Percentiles rank a stretch among this genome's conserved stretches.
phyloP scores from a whole-genome alignment of 495 filamentous ascomycete species.

The Lasiosphaeria ovina region DNA sequence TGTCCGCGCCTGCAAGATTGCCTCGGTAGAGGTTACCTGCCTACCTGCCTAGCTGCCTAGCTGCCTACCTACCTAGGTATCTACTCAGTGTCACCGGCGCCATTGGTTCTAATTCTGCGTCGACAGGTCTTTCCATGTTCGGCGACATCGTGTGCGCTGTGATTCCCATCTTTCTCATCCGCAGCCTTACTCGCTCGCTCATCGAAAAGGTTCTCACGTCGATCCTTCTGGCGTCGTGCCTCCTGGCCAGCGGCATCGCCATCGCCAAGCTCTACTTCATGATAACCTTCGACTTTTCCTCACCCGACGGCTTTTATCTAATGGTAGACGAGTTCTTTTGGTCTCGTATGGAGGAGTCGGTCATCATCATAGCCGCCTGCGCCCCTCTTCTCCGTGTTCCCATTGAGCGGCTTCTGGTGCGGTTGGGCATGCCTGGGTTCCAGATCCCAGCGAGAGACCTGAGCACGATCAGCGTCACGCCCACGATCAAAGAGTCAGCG shows the following conservation, averaged over 20 bases:
- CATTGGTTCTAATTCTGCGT: too few species aligned
- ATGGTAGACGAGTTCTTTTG: slow-evolving; percentile 11
- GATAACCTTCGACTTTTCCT: slow-evolving; percentile 7
- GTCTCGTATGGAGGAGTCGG: slow-evolving; percentile 4
- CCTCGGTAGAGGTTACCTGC: too few species aligned
- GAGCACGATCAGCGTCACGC: neutral
- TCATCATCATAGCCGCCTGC: slow-evolving; percentile 7
- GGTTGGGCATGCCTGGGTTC: slow-evolving; percentile 2
- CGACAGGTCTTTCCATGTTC: slow-evolving; percentile 3
- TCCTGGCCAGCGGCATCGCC: slow-evolving; percentile 2
- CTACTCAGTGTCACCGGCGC: too few species aligned
- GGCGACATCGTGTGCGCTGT: slow-evolving; percentile 6
- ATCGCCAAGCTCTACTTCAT: slow-evolving; percentile 8
- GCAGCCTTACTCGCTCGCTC: slow-evolving; percentile 4
- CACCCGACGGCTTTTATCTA: neutral
- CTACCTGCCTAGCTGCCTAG: too few species aligned
- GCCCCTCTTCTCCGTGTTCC: slow-evolving; percentile 1
- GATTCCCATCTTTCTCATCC: slow-evolving; percentile 4
- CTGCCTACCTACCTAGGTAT: too few species aligned
- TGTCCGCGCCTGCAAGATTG: neutral
- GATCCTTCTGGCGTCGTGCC: slow-evolving; percentile 4
- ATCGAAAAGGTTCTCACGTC: slow-evolving; percentile 9
- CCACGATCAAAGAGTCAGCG: too few species aligned
- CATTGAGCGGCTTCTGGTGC: neutral
- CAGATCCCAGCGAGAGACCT: neutral